Evolutionary conservation across 2,329 filamentous ascomycete species (phyloP), one percentile per base, ranked within the genome.

Genomic region (Tolypocladium sp.): DNA sequence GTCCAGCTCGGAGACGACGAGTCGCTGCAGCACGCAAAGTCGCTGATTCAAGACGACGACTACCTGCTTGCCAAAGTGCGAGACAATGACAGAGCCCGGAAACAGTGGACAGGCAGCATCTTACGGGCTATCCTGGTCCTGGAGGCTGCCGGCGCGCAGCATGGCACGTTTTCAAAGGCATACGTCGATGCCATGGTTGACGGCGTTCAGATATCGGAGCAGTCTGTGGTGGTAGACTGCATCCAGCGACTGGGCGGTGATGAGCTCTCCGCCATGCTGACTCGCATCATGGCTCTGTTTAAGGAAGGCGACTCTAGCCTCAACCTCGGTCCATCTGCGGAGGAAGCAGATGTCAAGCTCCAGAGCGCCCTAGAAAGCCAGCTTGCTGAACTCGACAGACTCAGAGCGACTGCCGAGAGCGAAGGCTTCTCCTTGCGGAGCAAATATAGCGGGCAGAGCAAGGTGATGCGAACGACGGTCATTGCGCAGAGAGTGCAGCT

Each of bases 401-500:
- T 90, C 7, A 67, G 79, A 27, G 67, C 73, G 40, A 73, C 72
- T 51, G 77, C 82, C 20, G 70, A 78, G 53, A 71, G 76, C 52
- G 69, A 75, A 4, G 74, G 78, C 12, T 77, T 76, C 42, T 73
- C 78, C 4, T 79, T 95, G 37, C 85, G 87, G 62, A 95, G 87
- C 73, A 88, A 87, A 69, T 89, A 94, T 71, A 87, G 87, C 65
- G 81, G 88, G 13, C 86, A 88, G 63, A 83, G 82, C 73, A 86
- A 85, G 63, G 85, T 88, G 51, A 74, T 91, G 46, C 82, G 91
- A 52, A 91, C 90, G 1, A 93, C 90, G 0, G 84, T 93, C 38
- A 85, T 93, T 56, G 89, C 89, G 20, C 89, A 93, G 68, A 89
- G 90, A 69, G 89, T 94, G 22, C 87, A 92, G 67, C 79, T 94